Conservation (phyloP, 1,284 basidiomycete genomes). For the Melampsora americana region DNA sequence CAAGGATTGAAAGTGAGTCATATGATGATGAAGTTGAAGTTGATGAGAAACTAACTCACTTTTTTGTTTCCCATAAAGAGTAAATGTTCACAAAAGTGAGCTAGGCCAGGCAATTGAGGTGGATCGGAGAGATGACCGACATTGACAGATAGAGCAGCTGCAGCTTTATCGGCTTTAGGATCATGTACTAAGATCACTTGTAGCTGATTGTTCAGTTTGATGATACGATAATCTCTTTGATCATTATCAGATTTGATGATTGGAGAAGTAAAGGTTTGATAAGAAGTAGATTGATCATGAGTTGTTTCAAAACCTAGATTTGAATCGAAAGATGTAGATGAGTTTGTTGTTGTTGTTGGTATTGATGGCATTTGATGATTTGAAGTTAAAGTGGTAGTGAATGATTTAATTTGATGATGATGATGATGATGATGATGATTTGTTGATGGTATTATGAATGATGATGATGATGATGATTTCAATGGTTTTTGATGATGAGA, state of each 20-base stretch:
- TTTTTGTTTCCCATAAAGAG: conserved; percentile 55
- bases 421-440: not conserved
- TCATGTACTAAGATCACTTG: conserved; percentile 87
- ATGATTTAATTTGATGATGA: not conserved
- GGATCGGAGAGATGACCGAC: conserved; percentile 94
- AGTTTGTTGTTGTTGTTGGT: not conserved
- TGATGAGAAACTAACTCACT: conserved; percentile 59
- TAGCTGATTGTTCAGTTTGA: conserved; percentile 80
- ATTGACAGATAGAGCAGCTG: conserved; percentile 89
- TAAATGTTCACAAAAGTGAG: conserved; percentile 56
- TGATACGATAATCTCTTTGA: conserved; percentile 60
- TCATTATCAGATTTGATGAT: conserved; percentile 49
- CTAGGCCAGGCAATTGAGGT: conserved; percentile 55
- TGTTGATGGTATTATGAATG: too few relatives aligned
- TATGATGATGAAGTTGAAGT: conserved; percentile 36
- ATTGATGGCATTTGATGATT: not conserved
- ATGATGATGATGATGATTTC: too few relatives aligned
- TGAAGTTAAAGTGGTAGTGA: not conserved
- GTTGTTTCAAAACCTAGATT: conserved; percentile 4
- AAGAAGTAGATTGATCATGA: not conserved
- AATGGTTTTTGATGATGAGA: too few relatives aligned
- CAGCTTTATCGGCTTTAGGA: conserved; percentile 83
- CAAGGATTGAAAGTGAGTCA: conserved; percentile 37
- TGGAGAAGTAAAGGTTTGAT: conserved; percentile 28
- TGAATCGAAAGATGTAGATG: not conserved